Conservation (phyloP, 305 asterid species). For the Plantago rigida region DNA sequence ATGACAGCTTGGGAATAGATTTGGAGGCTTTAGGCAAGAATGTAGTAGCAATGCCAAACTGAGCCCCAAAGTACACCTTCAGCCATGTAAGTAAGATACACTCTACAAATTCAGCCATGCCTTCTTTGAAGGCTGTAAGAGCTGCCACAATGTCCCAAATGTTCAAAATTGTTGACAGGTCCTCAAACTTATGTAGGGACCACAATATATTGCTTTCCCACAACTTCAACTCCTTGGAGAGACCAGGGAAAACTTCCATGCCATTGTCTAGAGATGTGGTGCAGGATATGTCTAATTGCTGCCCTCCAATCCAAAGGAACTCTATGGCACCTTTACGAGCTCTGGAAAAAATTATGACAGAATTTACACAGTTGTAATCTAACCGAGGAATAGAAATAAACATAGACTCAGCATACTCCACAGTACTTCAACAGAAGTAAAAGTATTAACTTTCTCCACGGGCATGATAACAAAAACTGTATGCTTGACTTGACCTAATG, state of each 20-base stretch:
- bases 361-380: neutral
- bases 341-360: slow-evolving; percentile 33
- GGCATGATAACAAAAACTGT: slow-evolving; percentile 4
- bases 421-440: neutral
- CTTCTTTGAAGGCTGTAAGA: slow-evolving; percentile 55
- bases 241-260: slow-evolving; percentile 41
- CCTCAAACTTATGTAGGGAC: slow-evolving; percentile 48
- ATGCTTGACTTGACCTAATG: slow-evolving; percentile 2
- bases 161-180: slow-evolving; percentile 43
- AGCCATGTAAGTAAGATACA: slow-evolving; percentile 55
- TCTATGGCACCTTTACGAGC: slow-evolving; percentile 62
- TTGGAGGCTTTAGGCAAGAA: slow-evolving; percentile 34
- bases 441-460: slow-evolving; percentile 1
- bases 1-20: slow-evolving; percentile 39
- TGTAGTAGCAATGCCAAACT: slow-evolving; percentile 31
- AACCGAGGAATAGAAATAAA: neutral
- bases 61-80: slow-evolving; percentile 38
- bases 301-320: slow-evolving; percentile 86
- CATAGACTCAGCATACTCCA: neutral
- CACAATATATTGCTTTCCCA: slow-evolving; percentile 61
- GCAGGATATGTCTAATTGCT: slow-evolving; percentile 50
- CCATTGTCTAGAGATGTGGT: slow-evolving; percentile 32
- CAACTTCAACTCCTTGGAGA: slow-evolving; percentile 48
- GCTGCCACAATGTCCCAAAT: slow-evolving; percentile 68
- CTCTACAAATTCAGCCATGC: slow-evolving; percentile 42